phyloP scores from a whole-genome alignment of 2,329 filamentous ascomycete species.

The Neurospora crassa region DNA sequence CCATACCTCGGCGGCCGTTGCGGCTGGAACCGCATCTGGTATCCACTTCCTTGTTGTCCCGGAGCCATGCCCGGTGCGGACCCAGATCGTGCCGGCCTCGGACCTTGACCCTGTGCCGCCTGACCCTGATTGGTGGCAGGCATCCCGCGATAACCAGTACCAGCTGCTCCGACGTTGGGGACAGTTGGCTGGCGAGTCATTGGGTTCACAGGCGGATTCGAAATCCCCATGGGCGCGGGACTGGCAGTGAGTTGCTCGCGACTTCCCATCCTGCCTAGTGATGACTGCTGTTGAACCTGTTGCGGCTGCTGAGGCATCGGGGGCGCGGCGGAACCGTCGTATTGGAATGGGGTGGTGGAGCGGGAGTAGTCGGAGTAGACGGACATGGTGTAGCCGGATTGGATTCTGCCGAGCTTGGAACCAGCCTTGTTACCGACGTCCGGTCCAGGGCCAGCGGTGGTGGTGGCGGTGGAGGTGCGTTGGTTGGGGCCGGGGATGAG shows the following conservation, averaged over 20 bases:
- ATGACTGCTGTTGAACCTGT: not conserved
- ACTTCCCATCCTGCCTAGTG: conserved; percentile 20
- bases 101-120: not conserved
- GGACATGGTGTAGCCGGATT: not conserved
- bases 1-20: not conserved
- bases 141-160: not conserved
- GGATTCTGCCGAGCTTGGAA: not conserved
- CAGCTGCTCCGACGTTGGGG: conserved; percentile 18
- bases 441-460: too few relatives aligned
- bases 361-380: not conserved
- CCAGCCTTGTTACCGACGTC: not conserved
- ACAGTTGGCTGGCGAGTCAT: conserved; percentile 24
- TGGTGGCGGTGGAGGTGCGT: conserved; percentile 10
- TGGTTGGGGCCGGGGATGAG: conserved; percentile 20
- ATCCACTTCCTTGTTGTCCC: not conserved
- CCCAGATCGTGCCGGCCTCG: not conserved
- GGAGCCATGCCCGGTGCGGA: not conserved
- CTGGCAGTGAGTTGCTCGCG: conserved; percentile 29
- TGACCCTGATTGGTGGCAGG: conserved; percentile 1
- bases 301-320: not conserved
- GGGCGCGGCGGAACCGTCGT: not conserved
- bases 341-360: not conserved
- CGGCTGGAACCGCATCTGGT: not conserved
- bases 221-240: conserved; percentile 29
- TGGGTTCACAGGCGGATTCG: conserved; percentile 13